These are phyloP conservation scores for Saccharomycopsis hybrid DNA, from an alignment of 1,139 yeast genomes.

Conservation along the genomic window DNA sequence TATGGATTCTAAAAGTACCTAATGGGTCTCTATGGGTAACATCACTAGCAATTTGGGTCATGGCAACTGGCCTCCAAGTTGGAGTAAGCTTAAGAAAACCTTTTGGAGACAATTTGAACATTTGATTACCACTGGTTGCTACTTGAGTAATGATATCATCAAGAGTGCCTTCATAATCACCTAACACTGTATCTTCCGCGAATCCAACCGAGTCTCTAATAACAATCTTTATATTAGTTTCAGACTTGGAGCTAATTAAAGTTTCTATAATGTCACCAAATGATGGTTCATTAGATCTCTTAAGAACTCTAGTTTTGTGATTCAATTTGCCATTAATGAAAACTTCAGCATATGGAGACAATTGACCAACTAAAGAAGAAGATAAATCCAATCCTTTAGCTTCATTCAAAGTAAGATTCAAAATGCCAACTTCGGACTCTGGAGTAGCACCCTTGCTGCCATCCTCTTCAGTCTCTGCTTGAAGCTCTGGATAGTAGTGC, in stretches of 20 bases:
- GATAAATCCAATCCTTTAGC: constrained; percentile 65
- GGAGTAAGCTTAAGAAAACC: constrained; percentile 51
- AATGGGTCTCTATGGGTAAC: constrained; percentile 42
- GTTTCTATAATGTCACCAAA: constrained; percentile 62
- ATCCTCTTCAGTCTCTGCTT: constrained; percentile 24
- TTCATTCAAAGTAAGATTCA: constrained; percentile 64
- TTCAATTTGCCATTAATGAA: constrained; percentile 49
- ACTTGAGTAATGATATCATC: constrained; percentile 48
- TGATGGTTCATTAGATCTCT: constrained; percentile 62
- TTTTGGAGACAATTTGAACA: constrained; percentile 43
- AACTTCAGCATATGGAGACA: constrained; percentile 67
- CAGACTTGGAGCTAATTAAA: constrained; percentile 52
- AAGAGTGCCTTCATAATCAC: constrained; percentile 47
- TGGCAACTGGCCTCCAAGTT: constrained; percentile 65
- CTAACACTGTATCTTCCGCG: constrained; percentile 42
- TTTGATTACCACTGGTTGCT: constrained; percentile 44
- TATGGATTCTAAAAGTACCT: constrained; percentile 57
- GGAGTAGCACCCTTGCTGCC: constrained; percentile 28
- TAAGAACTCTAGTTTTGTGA: constrained; percentile 52
- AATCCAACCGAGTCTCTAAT: constrained; percentile 49
- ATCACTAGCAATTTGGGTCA: constrained; percentile 43
- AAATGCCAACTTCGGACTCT: constrained; percentile 65
- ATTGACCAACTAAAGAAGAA: constrained; percentile 57
- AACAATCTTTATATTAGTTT: constrained; percentile 45
- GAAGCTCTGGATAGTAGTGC: constrained; percentile 19